Percentiles rank a stretch among this genome's conserved stretches.
These are phyloP conservation scores for Ciborinia camelliae DNA, from an alignment of 2,329 filamentous ascomycete genomes.

Conservation along the genomic window DNA sequence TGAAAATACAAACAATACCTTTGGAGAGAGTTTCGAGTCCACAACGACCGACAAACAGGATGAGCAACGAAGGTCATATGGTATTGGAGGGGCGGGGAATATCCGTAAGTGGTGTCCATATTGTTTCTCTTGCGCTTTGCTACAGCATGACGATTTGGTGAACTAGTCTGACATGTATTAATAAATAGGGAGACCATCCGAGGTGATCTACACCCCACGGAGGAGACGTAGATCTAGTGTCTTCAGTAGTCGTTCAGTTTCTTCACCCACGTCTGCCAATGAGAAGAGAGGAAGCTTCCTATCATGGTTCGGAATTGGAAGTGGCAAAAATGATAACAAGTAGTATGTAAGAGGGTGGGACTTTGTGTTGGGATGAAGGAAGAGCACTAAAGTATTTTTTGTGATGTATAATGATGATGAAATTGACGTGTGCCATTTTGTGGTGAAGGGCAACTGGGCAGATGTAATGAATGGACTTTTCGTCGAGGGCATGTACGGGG, in stretches of 20 bases:
- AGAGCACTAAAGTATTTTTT: neutral
- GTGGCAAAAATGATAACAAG: neutral
- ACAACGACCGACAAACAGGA: neutral
- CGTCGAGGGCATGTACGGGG: no score
- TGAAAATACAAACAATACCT: neutral
- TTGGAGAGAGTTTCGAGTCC: neutral
- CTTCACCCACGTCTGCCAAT: conserved; percentile 23
- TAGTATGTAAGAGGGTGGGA: neutral
- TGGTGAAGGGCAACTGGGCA: neutral
- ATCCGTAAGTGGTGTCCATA: conserved; percentile 28
- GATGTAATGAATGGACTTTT: neutral
- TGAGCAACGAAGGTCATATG: conserved; percentile 33
- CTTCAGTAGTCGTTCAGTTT: conserved; percentile 21
- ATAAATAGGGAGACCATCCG: conserved; percentile 33
- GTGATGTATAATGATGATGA: neutral
- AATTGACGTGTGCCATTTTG: neutral
- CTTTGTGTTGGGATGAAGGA: neutral
- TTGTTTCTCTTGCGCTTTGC: neutral
- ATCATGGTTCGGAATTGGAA: conserved; percentile 12
- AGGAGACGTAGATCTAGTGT: conserved; percentile 28
- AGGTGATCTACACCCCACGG: conserved; percentile 30
- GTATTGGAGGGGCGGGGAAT: conserved; percentile 37
- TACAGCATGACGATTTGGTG: neutral
- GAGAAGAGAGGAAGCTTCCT: conserved; percentile 21
- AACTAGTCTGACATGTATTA: neutral